phyloP scores from a whole-genome alignment of 73 alveolate species.

The Tetrahymena thermophila region DNA sequence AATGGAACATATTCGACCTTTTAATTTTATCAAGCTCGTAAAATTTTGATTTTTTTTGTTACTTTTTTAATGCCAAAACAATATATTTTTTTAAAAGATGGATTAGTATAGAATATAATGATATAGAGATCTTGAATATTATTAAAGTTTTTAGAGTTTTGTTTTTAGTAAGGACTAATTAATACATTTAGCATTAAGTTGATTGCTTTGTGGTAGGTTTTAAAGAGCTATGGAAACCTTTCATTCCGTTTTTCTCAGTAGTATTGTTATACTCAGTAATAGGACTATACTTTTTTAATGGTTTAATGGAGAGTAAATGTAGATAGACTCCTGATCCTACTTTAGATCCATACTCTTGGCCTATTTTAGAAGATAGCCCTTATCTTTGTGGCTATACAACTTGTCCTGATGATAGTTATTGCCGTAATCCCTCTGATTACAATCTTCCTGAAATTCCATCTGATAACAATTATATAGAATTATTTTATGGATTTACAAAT shows the following conservation, averaged over 20 bases:
- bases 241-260: neutral
- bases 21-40: neutral
- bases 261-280: neutral
- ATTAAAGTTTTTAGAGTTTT: neutral
- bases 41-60: neutral
- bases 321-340: neutral
- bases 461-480: neutral
- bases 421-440: neutral
- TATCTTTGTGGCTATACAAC: neutral
- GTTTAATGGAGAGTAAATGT: neutral
- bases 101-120: neutral
- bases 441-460: neutral
- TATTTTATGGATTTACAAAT: neutral
- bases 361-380: neutral
- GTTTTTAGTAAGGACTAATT: neutral
- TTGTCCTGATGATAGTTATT: neutral
- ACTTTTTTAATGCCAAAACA: neutral
- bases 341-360: neutral
- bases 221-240: neutral
- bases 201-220: neutral
- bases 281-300: neutral
- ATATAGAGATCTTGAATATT: neutral
- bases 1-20: neutral
- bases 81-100: neutral
- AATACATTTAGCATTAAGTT: neutral